Conservation (phyloP, 768 basidiomycete species). For the Chlorophyllum brunneum region DNA sequence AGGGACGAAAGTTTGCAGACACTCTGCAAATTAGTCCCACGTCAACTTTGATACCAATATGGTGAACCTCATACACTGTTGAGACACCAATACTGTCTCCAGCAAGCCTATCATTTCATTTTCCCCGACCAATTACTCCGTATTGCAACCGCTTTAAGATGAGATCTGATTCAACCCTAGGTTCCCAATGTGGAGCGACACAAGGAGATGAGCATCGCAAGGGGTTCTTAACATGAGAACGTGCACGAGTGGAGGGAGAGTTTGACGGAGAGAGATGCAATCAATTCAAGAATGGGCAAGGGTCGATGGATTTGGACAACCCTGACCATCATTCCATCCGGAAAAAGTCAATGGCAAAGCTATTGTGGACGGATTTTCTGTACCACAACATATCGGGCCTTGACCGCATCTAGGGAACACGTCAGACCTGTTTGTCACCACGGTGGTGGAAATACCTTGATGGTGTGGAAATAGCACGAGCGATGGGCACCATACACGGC, state of each 20-base stretch:
- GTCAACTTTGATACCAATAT: slow-evolving; percentile 10
- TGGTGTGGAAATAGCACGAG: slow-evolving; percentile 3
- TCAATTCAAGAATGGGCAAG: slow-evolving; percentile 3
- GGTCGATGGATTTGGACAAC: slow-evolving; percentile 3
- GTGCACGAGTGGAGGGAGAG: background rate
- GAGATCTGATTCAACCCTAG: slow-evolving; percentile 1
- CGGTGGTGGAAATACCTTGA: background rate
- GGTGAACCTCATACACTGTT: slow-evolving; percentile 7
- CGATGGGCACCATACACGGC: background rate
- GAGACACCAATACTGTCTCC: slow-evolving; percentile 1
- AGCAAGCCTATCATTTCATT: slow-evolving; percentile 2
- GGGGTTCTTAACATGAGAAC: slow-evolving; percentile 12
- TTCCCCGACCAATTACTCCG: slow-evolving; percentile 11
- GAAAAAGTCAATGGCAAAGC: slow-evolving; percentile 6
- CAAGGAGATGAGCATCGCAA: slow-evolving; percentile 10
- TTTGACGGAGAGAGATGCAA: slow-evolving; percentile 12
- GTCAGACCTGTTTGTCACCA: background rate
- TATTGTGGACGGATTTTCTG: background rate
- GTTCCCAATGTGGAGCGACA: background rate
- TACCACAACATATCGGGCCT: background rate
- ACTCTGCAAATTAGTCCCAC: slow-evolving; percentile 1
- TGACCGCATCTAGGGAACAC: background rate
- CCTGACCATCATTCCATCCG: slow-evolving; percentile 11
- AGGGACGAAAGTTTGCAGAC: slow-evolving; percentile 1
- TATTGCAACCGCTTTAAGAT: slow-evolving; percentile 3